Evolutionary conservation across 1,284 basidiomycete species (phyloP), one percentile per base, ranked within the genome.

Genomic region (Ganoderma sp.): DNA sequence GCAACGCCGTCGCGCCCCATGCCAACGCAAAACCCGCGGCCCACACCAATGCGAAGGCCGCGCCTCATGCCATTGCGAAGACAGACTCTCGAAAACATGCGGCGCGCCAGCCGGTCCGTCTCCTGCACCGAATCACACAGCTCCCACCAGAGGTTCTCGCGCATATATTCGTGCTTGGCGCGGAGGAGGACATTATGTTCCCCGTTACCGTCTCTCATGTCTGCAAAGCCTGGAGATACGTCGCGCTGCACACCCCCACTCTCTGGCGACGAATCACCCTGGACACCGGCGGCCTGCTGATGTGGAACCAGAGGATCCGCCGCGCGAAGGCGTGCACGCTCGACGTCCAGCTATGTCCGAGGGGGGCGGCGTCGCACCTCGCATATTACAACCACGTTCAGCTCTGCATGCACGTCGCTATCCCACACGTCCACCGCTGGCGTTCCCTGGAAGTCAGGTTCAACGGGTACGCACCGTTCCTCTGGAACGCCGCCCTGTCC

Each of bases 401-500:
- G 71, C 82, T 84, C 76, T 86, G 85, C 73, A 87, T 90, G 83
- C 84, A 88, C 73, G 75, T 87, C 63, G 84, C 85, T 60, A 73
- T 79, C 37, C 85, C 87, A 2, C 80, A 85, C 73, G 79, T 88
- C 65, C 79, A 79, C 66, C 84, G 84, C 58, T 87, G 87, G 83
- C 85, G 89, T 63, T 89, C 88, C 14, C 80, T 92, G 14, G 80
- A 86, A 62, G 83, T 91, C 62, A 77, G 78, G n/a, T 87, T 91
- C 75, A 72, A 79, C 43, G 80, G 83, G 34, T 87, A 87, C 69
- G 81, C 84, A 5, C 89, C 89, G 2, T 88, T 85, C 75, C 78
- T 91, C 34, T 90, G 87, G 87, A 89, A 88, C 68, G 85, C 87
- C 15, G 83, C 87, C 19, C 81, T 92, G 64, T 82, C 87, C 52